Evolutionary conservation across 2,329 filamentous ascomycete genomes (phyloP).

Genomic region (Hypoxylon sp.): DNA sequence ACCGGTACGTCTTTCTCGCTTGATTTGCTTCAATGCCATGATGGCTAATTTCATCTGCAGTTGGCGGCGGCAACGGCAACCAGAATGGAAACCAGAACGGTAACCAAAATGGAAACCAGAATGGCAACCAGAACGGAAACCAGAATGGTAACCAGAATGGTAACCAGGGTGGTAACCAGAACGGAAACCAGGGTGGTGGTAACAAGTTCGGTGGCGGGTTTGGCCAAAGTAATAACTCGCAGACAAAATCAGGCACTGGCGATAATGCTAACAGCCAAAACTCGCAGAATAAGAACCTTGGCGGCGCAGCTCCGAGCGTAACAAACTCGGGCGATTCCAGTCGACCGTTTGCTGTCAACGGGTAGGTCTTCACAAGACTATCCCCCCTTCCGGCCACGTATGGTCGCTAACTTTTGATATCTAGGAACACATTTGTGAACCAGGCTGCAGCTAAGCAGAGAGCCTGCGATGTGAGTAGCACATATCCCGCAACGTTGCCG

Average conservation of each 20-base stretch:
- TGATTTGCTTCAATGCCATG: conserved; percentile 15
- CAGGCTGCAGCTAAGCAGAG: conserved; percentile 63
- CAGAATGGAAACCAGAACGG: conserved; percentile 36
- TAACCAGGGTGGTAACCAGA: conserved; percentile 22
- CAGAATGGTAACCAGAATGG: conserved; percentile 26
- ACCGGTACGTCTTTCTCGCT: conserved; percentile 50
- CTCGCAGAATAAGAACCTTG: conserved; percentile 35
- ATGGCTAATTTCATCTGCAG: conserved; percentile 15
- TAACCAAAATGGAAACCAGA: conserved; percentile 28
- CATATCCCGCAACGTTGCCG: not conserved
- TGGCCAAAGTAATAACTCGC: conserved; percentile 35
- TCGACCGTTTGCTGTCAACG: conserved; percentile 65
- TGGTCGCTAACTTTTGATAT: conserved; percentile 36
- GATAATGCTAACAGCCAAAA: conserved; percentile 29
- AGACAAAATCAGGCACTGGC: conserved; percentile 20
- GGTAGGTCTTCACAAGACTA: conserved; percentile 37
- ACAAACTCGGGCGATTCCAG: conserved; percentile 41
- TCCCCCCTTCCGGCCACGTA: conserved; percentile 60
- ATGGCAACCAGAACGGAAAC: conserved; percentile 23
- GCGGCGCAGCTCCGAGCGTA: conserved; percentile 38
- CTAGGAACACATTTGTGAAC: conserved; percentile 62
- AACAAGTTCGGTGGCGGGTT: too few species aligned
- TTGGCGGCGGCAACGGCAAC: conserved; percentile 32
- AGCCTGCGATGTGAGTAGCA: conserved; percentile 57
- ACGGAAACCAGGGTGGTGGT: conserved; percentile 10